Evolutionary conservation across 2,329 filamentous ascomycete genomes (phyloP), one percentile per base, ranked within the genome.

Genomic region (Ophiostoma perfectum): DNA sequence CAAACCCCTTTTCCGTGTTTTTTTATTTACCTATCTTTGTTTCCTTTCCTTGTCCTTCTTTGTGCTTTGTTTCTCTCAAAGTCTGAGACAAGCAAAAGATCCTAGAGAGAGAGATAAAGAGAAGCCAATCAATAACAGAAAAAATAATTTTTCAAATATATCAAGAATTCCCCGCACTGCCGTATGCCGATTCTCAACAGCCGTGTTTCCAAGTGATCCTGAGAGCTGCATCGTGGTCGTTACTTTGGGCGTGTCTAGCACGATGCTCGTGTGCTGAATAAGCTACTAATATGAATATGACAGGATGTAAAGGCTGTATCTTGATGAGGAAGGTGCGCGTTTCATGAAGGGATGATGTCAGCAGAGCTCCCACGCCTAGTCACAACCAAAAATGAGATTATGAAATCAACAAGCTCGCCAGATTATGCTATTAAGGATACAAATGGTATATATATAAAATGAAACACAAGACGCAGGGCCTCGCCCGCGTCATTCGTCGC

Each of bases 1-100:
- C 68, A 63, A 64, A 41, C 38, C 44, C 66, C 64, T 68, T 67
- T 63, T 64, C 27, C 41, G 41, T 42, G 14, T 63, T 42, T 63
- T 64, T 58, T 64, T 60, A 47, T 58, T 49, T 45, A 49, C 67
- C 67, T 66, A 44, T 27, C 64, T 52, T 36, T 64, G 42, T 47
- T 45, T 38, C 18, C 63, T 64, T 44, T 64, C 41, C 63, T 36
- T 63, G 36, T 55, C 66, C 47, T 27, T 70, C 69, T 68, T 66
- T 64, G 39, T 68, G 41, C 52, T 64, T 63, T 66, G 44, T 65
- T 66, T 42, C 18, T 58, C 64, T 42, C 45, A 45, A 16, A 47
- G n/a, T 49, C 14, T 14, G 39, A 62, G 47, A 39, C 52, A 67
- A 64, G 44, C 45, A 68, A 65, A 44, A 42, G 44, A 66, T 44